phyloP scores from a whole-genome alignment of 495 filamentous ascomycete species.

The Neurospora pannonica region DNA sequence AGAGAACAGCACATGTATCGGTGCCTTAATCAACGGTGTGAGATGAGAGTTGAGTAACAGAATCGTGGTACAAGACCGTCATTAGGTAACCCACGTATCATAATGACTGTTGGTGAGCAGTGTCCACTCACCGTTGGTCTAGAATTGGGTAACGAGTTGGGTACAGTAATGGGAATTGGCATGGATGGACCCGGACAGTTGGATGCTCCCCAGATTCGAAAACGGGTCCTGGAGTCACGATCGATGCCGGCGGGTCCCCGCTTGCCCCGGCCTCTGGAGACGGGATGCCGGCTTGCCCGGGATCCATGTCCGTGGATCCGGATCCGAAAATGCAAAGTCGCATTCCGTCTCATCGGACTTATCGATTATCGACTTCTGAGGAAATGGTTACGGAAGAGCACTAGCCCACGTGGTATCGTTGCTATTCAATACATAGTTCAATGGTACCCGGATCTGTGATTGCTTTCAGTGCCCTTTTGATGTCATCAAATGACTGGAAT shows the following conservation, averaged over 20 bases:
- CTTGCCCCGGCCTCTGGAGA: not conserved
- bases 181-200: not conserved
- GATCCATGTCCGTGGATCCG: not conserved
- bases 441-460: not conserved
- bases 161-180: not conserved
- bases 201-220: not conserved
- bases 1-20: not conserved
- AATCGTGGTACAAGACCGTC: not conserved
- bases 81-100: not conserved
- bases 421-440: not conserved
- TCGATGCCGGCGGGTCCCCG: not conserved
- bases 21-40: not conserved
- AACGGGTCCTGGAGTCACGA: not conserved
- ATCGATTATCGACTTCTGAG: not conserved
- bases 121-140: not conserved
- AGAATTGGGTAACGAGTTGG: not conserved
- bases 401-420: not conserved
- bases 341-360: not conserved
- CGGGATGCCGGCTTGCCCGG: constrained; percentile 4
- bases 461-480: not conserved
- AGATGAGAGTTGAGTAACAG: not conserved
- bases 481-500: not conserved
- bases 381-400: not conserved
- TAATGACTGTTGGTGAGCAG: not conserved
- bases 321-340: not conserved